Base-by-base conservation (phyloP, 2,329 filamentous ascomycete genomes). In the Tolypocladium inflatum region DNA sequence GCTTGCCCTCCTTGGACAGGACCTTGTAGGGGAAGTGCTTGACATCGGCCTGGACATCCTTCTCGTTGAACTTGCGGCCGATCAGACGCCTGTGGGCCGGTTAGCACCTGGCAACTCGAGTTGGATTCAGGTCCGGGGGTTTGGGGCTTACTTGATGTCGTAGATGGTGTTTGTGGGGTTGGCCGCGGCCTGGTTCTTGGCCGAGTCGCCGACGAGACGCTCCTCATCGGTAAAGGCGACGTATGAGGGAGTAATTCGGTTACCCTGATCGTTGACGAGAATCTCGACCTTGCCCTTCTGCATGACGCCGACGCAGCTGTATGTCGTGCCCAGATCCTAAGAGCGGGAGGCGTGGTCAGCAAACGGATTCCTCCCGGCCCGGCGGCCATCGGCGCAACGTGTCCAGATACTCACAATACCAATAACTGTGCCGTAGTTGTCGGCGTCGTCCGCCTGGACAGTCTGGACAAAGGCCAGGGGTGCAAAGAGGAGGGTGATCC, bases 1-100 rank as follows among this genome's bases (percentile, higher is more conserved):
- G 94, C 81, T 97, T 96, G 73, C 87, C 91, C 76, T 89, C 85
- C 82, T 94, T 92, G 82, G 89, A 83, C 71, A 91, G 73, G 61
- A 99, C 89, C 80, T 90, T 91, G 88, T 93, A 99, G 70, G 94
- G 93, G 84, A 96, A 97, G 82, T 97, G 90, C 89, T 99, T 97
- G 73, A 94, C 84, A 73, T 99, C 94, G 72, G 80, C 83, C 80
- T 97, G 92, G 65, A 97, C 87, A 64, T 95, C 90, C 80, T 88
- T 89, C 74, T 94, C 90, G 55, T 78, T 77, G 75, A 81, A 92
- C 78, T 92, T 94, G 75, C 89, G 89, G 70, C 90, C 90, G 71
- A 94, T 92, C 69, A 94, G 76, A 73, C 90, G 90, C 80, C 88
- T 91, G 63, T 9, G 5, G 2, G 19, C 21, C 21, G 30, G 30